phyloP scores from a whole-genome alignment of 257 asterid species.

The Vinca minor region DNA sequence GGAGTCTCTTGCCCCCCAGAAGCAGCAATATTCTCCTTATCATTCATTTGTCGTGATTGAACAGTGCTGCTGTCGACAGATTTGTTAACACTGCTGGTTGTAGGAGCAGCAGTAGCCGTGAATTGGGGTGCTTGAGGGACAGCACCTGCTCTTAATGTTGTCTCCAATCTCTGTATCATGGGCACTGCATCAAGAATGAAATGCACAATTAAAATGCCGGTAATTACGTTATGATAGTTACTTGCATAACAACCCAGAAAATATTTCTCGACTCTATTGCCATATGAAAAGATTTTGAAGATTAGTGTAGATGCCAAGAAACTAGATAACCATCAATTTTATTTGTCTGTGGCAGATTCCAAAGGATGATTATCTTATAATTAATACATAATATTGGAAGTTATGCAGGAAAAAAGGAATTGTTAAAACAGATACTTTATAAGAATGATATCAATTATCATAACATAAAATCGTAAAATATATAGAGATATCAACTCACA shows the following conservation, averaged over 20 bases:
- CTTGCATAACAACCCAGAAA: background rate
- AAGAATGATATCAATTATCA: background rate
- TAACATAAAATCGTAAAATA: conserved; percentile 1
- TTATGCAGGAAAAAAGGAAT: too few species aligned
- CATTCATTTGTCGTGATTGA: conserved; percentile 10
- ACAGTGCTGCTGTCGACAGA: conserved; percentile 7
- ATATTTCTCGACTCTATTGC: background rate
- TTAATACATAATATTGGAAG: too few species aligned
- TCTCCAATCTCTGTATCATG: conserved; percentile 76
- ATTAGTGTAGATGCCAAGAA: too few species aligned
- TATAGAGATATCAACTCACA: conserved; percentile 33
- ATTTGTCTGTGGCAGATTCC: too few species aligned
- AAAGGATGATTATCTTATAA: too few species aligned
- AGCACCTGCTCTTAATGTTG: conserved; percentile 68
- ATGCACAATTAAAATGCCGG: background rate
- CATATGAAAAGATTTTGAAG: too few species aligned
- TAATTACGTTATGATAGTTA: too few species aligned
- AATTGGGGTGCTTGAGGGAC: conserved; percentile 84
- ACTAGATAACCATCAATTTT: too few species aligned
- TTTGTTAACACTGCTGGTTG: conserved; percentile 17
- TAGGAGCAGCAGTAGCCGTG: conserved; percentile 30
- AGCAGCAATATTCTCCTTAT: conserved; percentile 10
- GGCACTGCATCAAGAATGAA: conserved; percentile 55
- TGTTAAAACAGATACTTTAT: background rate
- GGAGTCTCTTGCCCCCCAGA: conserved; percentile 9